phyloP scores from a whole-genome alignment of 352 stramenopile species.

The Globisporangium middletonii region DNA sequence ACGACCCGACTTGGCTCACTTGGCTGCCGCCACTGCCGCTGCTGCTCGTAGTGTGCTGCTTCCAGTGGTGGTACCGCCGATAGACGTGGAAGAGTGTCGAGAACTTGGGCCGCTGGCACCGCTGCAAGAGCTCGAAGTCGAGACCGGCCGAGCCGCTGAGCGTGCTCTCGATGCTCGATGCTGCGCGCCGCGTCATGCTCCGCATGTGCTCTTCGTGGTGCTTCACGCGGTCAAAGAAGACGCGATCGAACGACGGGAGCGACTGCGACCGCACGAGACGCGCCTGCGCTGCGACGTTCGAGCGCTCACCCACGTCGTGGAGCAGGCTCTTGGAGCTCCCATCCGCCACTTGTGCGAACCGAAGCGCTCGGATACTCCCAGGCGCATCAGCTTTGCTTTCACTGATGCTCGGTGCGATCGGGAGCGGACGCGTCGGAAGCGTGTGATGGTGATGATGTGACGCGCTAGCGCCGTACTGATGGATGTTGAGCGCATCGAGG shows the following conservation, averaged over 20 bases:
- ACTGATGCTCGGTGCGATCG: neutral
- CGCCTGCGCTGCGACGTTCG: conserved; percentile 3
- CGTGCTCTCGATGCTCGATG: conserved; percentile 21
- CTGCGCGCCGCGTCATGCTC: neutral
- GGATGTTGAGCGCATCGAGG: conserved; percentile 3
- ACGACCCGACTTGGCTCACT: neutral
- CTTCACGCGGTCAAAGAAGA: conserved; percentile 35
- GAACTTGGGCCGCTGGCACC: conserved; percentile 39
- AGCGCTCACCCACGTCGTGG: neutral
- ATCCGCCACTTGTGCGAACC: neutral
- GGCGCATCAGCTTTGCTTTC: neutral
- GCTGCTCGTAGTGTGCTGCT: neutral
- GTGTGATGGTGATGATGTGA: neutral
- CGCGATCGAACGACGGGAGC: conserved; percentile 32
- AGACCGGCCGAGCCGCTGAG: conserved; percentile 23
- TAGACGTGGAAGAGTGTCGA: conserved; percentile 37
- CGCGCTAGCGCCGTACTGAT: neutral
- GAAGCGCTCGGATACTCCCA: neutral
- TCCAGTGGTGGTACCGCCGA: conserved; percentile 31
- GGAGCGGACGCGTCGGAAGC: neutral
- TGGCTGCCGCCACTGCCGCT: neutral
- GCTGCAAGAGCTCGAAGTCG: conserved; percentile 56
- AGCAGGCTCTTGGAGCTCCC: neutral
- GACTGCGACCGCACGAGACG: conserved; percentile 40
- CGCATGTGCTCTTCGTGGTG: conserved; percentile 15